These are phyloP conservation scores for Spinellus fusiger DNA, from an alignment of 192 early-diverging fungal species.

Conservation along the genomic window DNA sequence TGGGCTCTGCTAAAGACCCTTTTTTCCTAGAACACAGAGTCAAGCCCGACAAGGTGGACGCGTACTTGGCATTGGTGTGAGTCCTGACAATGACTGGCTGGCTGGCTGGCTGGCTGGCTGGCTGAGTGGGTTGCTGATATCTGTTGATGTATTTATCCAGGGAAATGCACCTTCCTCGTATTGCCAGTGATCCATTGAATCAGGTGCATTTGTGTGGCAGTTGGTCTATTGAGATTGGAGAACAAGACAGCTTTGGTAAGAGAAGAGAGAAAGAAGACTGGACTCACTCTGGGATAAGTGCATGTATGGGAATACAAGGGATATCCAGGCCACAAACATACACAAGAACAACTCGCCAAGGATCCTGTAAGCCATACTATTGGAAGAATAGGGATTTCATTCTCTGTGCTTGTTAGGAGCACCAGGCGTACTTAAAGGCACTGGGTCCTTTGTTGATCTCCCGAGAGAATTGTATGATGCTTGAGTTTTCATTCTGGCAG, in stretches of 20 bases:
- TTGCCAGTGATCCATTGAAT: slow-evolving; percentile 71
- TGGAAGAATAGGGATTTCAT: not conserved
- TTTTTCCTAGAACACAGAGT: slow-evolving; percentile 63
- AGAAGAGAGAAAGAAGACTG: too few species aligned
- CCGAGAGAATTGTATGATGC: slow-evolving; percentile 77
- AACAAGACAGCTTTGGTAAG: slow-evolving; percentile 78
- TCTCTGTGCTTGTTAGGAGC: slow-evolving; percentile 28
- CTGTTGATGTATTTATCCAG: slow-evolving; percentile 25
- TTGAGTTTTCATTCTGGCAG: slow-evolving; percentile 92
- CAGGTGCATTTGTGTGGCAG: slow-evolving; percentile 82
- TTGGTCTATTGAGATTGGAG: slow-evolving; percentile 85
- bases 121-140: not conserved
- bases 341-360: slow-evolving; percentile 50
- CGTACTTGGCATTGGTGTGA: slow-evolving; percentile 73
- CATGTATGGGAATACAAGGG: slow-evolving; percentile 96
- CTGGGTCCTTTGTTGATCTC: slow-evolving; percentile 68
- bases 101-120: too few species aligned
- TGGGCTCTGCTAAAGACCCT: not conserved
- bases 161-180: slow-evolving; percentile 64
- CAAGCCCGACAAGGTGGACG: slow-evolving; percentile 80
- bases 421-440: slow-evolving; percentile 57
- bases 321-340: slow-evolving; percentile 74
- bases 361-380: slow-evolving; percentile 48
- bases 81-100: not conserved
- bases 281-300: slow-evolving; percentile 40